Conservation (phyloP, 108 stramenopile genomes). For the Poteriospumella lacustris region DNA sequence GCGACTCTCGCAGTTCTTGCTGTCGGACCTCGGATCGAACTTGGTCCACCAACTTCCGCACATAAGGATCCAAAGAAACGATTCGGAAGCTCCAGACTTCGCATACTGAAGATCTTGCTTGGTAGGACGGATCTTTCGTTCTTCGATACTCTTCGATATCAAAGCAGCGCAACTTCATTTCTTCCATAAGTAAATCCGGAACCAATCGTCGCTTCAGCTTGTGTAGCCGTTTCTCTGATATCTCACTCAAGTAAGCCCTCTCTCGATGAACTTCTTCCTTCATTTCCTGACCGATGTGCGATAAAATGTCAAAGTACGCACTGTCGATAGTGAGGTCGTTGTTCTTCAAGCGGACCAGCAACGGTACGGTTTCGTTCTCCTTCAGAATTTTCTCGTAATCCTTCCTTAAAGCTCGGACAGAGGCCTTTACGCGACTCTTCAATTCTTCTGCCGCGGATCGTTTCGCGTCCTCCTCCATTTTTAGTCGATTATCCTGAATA, state of each 20-base stretch:
- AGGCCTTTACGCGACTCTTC: slow-evolving; percentile 48
- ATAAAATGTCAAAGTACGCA: slow-evolving; percentile 39
- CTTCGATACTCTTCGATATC: neutral
- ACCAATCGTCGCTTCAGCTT: slow-evolving; percentile 37
- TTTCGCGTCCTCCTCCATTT: slow-evolving; percentile 52
- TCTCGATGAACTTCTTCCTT: slow-evolving; percentile 52
- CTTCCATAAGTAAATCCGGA: slow-evolving; percentile 15
- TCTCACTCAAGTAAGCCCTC: slow-evolving; percentile 47
- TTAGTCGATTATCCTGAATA: slow-evolving; percentile 57
- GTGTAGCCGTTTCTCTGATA: slow-evolving; percentile 34
- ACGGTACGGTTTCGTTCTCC: slow-evolving; percentile 41
- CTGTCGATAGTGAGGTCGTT: slow-evolving; percentile 50
- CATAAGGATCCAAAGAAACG: neutral
- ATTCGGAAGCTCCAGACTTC: neutral
- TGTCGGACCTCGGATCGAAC: neutral
- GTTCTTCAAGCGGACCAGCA: slow-evolving; percentile 34
- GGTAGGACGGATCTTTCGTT: neutral
- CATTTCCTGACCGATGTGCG: slow-evolving; percentile 42
- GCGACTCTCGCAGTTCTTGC: neutral
- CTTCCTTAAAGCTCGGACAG: slow-evolving; percentile 37
- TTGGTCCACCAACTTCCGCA: neutral
- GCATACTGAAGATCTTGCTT: too few species aligned
- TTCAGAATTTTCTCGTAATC: slow-evolving; percentile 39
- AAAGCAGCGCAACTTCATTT: slow-evolving; percentile 10
- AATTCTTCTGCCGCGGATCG: slow-evolving; percentile 49